These are phyloP conservation scores for Kondoa malvinella DNA, from an alignment of 768 basidiomycete genomes.

Conservation along the genomic window DNA sequence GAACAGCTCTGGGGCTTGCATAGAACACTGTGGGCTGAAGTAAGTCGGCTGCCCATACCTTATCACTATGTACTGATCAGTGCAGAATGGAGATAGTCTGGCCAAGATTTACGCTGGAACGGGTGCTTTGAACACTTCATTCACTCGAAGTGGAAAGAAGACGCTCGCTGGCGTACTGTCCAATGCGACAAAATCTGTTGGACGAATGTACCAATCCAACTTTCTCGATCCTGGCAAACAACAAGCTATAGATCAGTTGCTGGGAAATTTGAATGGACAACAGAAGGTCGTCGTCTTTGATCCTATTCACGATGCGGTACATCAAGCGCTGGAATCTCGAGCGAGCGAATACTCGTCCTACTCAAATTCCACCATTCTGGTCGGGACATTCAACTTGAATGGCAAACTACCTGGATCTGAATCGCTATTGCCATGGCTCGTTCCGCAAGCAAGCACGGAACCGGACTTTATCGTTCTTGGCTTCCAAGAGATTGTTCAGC, in stretches of 20 bases:
- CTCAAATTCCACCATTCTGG: constrained; percentile 54
- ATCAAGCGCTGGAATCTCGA: constrained; percentile 50
- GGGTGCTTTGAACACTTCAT: constrained; percentile 75
- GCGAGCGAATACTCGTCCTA: constrained; percentile 67
- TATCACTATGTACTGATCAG: constrained; percentile 14
- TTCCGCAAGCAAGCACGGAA: constrained; percentile 46
- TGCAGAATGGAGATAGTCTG: constrained; percentile 74
- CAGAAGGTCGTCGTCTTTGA: constrained; percentile 78
- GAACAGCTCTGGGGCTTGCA: constrained; percentile 60
- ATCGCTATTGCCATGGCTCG: constrained; percentile 74
- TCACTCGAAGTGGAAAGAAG: constrained; percentile 83
- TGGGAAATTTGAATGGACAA: constrained; percentile 83
- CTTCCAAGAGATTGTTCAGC: constrained; percentile 92
- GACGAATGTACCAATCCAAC: constrained; percentile 91
- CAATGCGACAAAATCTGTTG: constrained; percentile 70
- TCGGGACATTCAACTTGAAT: constrained; percentile 92
- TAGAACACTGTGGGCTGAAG: constrained; percentile 81
- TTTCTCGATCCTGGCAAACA: constrained; percentile 94
- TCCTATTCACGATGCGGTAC: constrained; percentile 76
- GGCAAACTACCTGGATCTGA: constrained; percentile 64
- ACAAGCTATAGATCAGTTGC: constrained; percentile 79
- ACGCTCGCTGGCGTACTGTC: constrained; percentile 81
- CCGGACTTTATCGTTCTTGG: constrained; percentile 81
- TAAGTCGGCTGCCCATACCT: constrained; percentile 25
- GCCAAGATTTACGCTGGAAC: constrained; percentile 79